Percentiles rank a stretch among this genome's conserved stretches.
Conservation (phyloP, 345 rosid species). For the Eucalyptus cladocalyx region DNA sequence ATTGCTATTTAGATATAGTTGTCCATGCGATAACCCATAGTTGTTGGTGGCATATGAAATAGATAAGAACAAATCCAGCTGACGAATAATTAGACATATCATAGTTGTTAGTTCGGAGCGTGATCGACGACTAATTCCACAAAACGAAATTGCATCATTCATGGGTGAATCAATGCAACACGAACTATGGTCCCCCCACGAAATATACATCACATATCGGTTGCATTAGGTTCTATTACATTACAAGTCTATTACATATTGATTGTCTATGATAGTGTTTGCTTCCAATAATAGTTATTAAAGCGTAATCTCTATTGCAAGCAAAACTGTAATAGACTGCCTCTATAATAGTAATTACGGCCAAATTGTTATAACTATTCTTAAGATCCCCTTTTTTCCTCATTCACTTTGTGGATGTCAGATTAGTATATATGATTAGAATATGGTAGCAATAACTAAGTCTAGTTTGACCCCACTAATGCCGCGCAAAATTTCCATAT, state of each 20-base stretch:
- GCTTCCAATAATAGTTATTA: not conserved
- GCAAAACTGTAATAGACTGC: not conserved
- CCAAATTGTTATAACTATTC: not conserved
- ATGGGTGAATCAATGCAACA: not conserved
- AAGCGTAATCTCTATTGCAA: not conserved
- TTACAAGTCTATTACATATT: not conserved
- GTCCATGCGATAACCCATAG: not conserved
- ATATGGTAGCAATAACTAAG: not conserved
- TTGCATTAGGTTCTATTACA: not conserved
- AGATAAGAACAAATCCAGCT: not conserved
- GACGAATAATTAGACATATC: not conserved
- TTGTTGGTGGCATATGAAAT: not conserved
- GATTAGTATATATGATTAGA: not conserved
- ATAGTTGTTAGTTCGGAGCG: accelerated
- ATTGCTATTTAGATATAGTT: not conserved
- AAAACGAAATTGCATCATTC: not conserved
- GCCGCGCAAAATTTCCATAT: too few species aligned
- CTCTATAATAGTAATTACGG: not conserved
- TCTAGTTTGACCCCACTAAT: too few species aligned
- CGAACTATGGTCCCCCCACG: not conserved
- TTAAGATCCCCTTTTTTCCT: not conserved
- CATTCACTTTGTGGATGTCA: not conserved
- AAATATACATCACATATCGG: not conserved
- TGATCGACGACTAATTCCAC: not conserved
- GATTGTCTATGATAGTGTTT: not conserved